phyloP scores from a whole-genome alignment of 352 stramenopile genomes.

The Thalassiosira ordinaria region DNA sequence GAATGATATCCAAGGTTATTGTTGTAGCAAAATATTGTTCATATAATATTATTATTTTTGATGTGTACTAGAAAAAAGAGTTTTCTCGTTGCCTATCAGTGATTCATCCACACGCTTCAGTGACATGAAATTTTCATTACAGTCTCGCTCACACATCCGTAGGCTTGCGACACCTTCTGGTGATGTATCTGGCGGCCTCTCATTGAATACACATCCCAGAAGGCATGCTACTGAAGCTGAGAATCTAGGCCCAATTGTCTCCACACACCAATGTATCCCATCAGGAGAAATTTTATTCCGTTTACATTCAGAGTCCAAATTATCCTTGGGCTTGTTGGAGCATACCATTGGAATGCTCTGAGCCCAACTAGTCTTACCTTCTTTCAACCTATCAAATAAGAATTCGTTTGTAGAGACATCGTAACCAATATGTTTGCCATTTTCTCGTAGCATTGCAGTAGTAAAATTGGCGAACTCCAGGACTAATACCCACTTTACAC shows the following conservation, averaged over 20 bases:
- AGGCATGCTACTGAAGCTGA: constrained; percentile 49
- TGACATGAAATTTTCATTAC: constrained; percentile 30
- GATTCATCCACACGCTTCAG: constrained; percentile 2
- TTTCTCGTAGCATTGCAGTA: neutral
- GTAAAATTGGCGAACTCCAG: neutral
- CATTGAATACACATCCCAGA: constrained; percentile 55
- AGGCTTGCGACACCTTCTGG: neutral
- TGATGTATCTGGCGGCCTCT: neutral
- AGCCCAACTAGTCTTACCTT: neutral
- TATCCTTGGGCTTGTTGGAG: neutral
- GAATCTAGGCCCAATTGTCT: constrained; percentile 49
- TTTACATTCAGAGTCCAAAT: constrained; percentile 13
- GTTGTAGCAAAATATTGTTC: neutral
- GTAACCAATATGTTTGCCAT: neutral
- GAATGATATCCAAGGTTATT: too few species aligned
- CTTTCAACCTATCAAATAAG: neutral
- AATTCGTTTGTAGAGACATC: neutral
- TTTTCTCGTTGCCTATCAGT: neutral
- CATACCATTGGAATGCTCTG: constrained; percentile 1
- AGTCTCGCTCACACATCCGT: constrained; percentile 1
- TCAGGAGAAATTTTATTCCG: constrained; percentile 48
- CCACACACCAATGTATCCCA: constrained; percentile 64
- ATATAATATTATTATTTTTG: neutral
- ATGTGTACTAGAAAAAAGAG: neutral
- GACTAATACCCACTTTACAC: neutral